Conservation (phyloP, 75 land plant species). For the Pinus taeda region DNA sequence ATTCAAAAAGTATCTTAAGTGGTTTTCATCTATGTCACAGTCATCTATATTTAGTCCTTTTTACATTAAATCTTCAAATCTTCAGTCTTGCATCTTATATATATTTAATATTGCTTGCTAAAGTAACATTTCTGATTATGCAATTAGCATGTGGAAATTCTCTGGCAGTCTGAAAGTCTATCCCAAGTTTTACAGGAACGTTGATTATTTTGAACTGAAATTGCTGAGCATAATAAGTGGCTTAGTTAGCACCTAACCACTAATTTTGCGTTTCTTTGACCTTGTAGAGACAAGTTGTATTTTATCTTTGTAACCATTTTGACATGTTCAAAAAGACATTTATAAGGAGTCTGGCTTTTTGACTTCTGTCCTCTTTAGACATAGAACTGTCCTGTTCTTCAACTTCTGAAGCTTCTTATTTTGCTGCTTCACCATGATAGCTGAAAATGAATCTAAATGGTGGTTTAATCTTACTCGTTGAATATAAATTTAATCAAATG, state of each 20-base stretch:
- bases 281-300: background rate
- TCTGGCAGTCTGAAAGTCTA: background rate
- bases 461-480: background rate
- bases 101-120: background rate
- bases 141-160: slow-evolving; percentile 2
- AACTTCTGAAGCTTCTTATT: background rate
- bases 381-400: too few species aligned
- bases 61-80: background rate
- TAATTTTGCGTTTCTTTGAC: background rate
- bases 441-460: background rate
- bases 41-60: too few species aligned
- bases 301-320: too few species aligned
- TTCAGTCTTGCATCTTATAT: background rate
- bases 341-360: too few species aligned
- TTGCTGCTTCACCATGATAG: background rate
- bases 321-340: too few species aligned
- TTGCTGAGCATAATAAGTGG: background rate
- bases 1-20: too few species aligned
- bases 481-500: background rate
- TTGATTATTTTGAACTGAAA: background rate
- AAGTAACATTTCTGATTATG: background rate
- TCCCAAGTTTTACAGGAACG: background rate
- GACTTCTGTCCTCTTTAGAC: too few species aligned
- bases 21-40: too few species aligned
- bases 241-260: background rate